phyloP scores from a whole-genome alignment of 495 filamentous ascomycete genomes.

The Penicillium dipodomyicola region DNA sequence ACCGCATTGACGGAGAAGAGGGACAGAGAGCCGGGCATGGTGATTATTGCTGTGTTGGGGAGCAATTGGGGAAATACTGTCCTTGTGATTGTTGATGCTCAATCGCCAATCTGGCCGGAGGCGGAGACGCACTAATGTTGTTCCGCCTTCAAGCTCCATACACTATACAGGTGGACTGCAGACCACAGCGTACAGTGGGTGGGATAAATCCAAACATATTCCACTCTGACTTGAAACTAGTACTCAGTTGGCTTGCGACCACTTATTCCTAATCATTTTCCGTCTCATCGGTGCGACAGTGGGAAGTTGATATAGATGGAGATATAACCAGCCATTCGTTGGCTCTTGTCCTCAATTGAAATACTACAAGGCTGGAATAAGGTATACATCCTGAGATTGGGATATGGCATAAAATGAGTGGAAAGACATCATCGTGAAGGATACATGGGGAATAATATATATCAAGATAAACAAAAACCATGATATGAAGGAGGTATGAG shows the following conservation, averaged over 20 bases:
- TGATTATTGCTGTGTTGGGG: conserved; percentile 22
- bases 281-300: background rate
- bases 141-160: conserved; percentile 28
- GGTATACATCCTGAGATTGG: background rate
- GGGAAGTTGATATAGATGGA: background rate
- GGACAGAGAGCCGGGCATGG: conserved; percentile 58
- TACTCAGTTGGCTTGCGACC: background rate
- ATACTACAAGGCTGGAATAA: background rate
- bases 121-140: conserved; percentile 38
- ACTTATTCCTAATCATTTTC: background rate
- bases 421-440: conserved; percentile 11
- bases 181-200: background rate
- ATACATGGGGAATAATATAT: conserved; percentile 14
- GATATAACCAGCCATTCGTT: background rate
- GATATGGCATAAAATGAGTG: conserved; percentile 1
- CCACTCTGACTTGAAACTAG: background rate
- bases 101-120: conserved; percentile 41
- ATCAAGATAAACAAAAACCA: conserved; percentile 7
- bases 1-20: conserved; percentile 92
- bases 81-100: conserved; percentile 32
- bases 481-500: conserved; percentile 2
- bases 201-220: background rate
- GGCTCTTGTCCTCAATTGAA: background rate
- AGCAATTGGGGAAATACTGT: conserved; percentile 16
- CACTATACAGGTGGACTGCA: background rate